phyloP scores from a whole-genome alignment of 2,329 filamentous ascomycete species.

The Hansfordia pulvinata region DNA sequence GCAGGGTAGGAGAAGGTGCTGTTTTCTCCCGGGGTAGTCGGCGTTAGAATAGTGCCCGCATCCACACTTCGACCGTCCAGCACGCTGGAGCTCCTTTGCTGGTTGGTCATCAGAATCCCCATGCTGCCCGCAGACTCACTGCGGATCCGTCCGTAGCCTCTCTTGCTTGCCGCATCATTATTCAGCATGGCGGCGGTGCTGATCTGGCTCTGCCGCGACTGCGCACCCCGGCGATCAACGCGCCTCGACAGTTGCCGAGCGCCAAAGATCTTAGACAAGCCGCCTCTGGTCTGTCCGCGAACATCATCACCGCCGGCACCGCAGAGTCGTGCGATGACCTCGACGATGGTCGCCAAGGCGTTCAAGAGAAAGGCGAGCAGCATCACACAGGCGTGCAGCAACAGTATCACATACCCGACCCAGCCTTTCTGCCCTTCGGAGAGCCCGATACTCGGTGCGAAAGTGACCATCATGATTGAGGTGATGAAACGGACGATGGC shows the following conservation, averaged over 20 bases:
- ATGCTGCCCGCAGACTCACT: slow-evolving; percentile 50
- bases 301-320: slow-evolving; percentile 70
- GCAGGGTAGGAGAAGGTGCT: slow-evolving; percentile 61
- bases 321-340: slow-evolving; percentile 70
- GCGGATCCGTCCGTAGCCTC: slow-evolving; percentile 43
- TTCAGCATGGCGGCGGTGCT: slow-evolving; percentile 74
- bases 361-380: slow-evolving; percentile 91
- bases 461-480: slow-evolving; percentile 65
- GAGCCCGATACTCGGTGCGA: slow-evolving; percentile 71
- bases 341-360: slow-evolving; percentile 77
- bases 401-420: slow-evolving; percentile 85
- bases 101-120: slow-evolving; percentile 29
- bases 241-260: slow-evolving; percentile 78
- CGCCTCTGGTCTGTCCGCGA: slow-evolving; percentile 60
- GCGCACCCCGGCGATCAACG: slow-evolving; percentile 41
- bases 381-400: slow-evolving; percentile 74
- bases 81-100: slow-evolving; percentile 39
- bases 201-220: slow-evolving; percentile 65
- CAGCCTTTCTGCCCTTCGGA: slow-evolving; percentile 73
- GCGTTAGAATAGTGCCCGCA: slow-evolving; percentile 25
- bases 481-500: slow-evolving; percentile 63
- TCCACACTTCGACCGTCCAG: slow-evolving; percentile 36
- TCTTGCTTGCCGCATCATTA: slow-evolving; percentile 51
- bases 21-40: slow-evolving; percentile 40
- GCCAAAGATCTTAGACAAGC: slow-evolving; percentile 79